Conservation (phyloP, 192 early-diverging fungal species). For the Entophlyctis luteolus region DNA sequence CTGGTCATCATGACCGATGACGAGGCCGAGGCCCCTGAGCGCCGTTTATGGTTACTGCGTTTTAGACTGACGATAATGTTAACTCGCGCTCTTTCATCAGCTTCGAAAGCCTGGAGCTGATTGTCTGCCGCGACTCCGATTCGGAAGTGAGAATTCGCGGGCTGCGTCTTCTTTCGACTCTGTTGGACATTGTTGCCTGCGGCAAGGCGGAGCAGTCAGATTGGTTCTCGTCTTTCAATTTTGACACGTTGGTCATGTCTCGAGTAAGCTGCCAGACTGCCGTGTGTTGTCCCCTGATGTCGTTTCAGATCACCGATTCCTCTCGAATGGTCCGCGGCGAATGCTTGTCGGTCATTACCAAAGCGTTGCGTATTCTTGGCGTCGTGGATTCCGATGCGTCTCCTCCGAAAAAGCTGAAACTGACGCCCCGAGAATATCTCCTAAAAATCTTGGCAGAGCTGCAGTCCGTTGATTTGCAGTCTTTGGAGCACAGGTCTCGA, state of each 20-base stretch:
- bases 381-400: too few relatives aligned
- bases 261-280: too few relatives aligned
- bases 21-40: not conserved
- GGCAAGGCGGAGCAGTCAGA: not conserved
- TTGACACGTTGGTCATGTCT: not conserved
- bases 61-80: too few relatives aligned
- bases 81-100: too few relatives aligned
- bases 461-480: slow-evolving; percentile 15
- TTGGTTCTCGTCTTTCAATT: not conserved
- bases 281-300: too few relatives aligned
- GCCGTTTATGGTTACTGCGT: too few relatives aligned
- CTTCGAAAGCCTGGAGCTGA: too few relatives aligned
- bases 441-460: too few relatives aligned
- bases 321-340: slow-evolving; percentile 10
- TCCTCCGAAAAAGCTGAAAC: too few relatives aligned
- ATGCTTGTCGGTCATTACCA: not conserved
- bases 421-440: too few relatives aligned
- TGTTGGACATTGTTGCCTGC: not conserved
- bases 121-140: not conserved
- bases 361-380: not conserved
- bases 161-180: not conserved
- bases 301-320: slow-evolving; percentile 7
- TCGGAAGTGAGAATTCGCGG: slow-evolving; percentile 8
- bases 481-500: too few relatives aligned
- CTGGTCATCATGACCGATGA: not conserved